These are phyloP conservation scores for Colletotrichum sp. DNA, from an alignment of 2,329 filamentous ascomycete genomes.

Conservation along the genomic window DNA sequence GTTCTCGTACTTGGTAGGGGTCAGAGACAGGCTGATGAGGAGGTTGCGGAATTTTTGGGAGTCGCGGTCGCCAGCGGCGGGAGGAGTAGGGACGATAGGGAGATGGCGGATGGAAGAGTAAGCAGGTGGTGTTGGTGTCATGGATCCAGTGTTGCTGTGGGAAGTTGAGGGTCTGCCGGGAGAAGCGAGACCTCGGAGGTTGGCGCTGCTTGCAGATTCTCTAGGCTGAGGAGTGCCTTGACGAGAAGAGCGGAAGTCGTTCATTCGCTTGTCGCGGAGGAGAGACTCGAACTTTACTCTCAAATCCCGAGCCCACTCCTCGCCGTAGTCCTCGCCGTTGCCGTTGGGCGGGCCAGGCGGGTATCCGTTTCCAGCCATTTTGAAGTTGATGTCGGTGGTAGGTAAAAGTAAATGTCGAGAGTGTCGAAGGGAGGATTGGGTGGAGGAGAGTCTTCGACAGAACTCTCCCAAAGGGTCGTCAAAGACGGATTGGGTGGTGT, in stretches of 20 bases:
- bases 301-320: constrained; percentile 79
- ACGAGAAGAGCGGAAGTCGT: constrained; percentile 68
- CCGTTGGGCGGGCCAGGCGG: constrained; percentile 32
- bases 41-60: constrained; percentile 82
- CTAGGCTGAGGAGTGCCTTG: constrained; percentile 59
- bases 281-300: constrained; percentile 86
- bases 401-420: not conserved
- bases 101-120: constrained; percentile 57
- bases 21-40: constrained; percentile 83
- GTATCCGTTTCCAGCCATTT: constrained; percentile 44
- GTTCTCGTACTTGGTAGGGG: constrained; percentile 95
- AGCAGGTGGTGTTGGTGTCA: constrained; percentile 46
- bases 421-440: not conserved
- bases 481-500: not conserved
- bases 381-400: constrained; percentile 15
- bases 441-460: constrained; percentile 10
- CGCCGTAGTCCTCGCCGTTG: constrained; percentile 57
- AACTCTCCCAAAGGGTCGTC: not conserved
- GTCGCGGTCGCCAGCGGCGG: constrained; percentile 66
- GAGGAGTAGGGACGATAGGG: constrained; percentile 72
- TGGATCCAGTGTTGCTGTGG: constrained; percentile 30
- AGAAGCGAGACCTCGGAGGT: constrained; percentile 46
- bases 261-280: constrained; percentile 85
- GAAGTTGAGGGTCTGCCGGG: constrained; percentile 53
- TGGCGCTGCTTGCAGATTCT: constrained; percentile 57